Base-by-base conservation (phyloP, 2,329 filamentous ascomycete species). In the Cordyceps fumosorosea region DNA sequence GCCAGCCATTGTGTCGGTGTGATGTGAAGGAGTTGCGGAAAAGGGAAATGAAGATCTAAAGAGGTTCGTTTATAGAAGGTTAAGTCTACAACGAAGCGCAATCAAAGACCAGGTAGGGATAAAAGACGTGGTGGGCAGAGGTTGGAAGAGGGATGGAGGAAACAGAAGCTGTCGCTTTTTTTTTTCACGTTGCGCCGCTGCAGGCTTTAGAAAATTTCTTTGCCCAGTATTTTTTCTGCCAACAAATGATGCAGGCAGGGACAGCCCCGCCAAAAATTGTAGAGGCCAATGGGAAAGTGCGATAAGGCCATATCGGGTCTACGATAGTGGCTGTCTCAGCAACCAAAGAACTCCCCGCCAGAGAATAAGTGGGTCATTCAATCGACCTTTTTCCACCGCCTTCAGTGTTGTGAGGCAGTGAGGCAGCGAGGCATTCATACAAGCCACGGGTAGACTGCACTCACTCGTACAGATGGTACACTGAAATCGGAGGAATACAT, bases 1-100 rank as follows among this genome's bases (percentile, higher is more conserved):
- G 66, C 81, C 74, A 75, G 83, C 78, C 84, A 87, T 87, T 68
- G 69, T 79, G 68, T 48, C 51, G 34, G 45, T 40, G 37, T 26
- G 51, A 53, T 37, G 51, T 53, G 53, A 64, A 62, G 61, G 65
- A 66, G 26, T n/a, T 54, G 34, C 29, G 37, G 40, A n/a, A n/a
- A 45, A 12, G 20, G 29, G n/a, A 37, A 18, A 20, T 55, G 16
- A 37, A 32, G 24, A 45, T 51, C 22, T 7, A 24, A 37, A 37
- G 44, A 22, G n/a, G n/a, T 47, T 56, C 53, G 45, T 32, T 4
- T 26, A 62, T 44, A 51, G 44, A 56, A 11, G 22, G 11, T n/a
- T 10, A 61, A 50, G 20, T 63, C 51, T 59, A 56, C 53, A 52
- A 52, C 29, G 29, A 62, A 45, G 20, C 34, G 22, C 18, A 40